Percentiles rank a stretch among this genome's conserved stretches.
These are phyloP conservation scores for Suhomyces wounanorum DNA, from an alignment of 1,139 yeast species.

Conservation along the genomic window DNA sequence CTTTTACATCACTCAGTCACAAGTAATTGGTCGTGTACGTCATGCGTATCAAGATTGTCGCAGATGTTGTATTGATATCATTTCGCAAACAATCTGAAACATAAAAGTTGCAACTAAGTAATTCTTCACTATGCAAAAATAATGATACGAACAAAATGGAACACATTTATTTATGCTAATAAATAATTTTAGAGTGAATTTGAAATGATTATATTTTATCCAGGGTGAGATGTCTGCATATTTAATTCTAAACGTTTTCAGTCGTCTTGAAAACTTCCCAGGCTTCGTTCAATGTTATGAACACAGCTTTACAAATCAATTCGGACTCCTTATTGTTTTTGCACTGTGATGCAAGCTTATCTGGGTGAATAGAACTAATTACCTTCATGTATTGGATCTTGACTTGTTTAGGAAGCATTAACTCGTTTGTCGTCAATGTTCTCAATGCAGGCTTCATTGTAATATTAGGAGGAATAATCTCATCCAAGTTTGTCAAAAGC, in stretches of 20 bases:
- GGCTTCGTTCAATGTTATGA: constrained; percentile 78
- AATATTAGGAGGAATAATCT: constrained; percentile 23
- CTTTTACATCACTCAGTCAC: not conserved
- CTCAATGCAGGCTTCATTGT: constrained; percentile 19
- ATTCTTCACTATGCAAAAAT: too few species aligned
- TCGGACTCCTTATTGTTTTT: constrained; percentile 63
- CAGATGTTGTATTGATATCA: not conserved
- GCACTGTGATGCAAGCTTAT: constrained; percentile 56
- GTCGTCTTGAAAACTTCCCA: constrained; percentile 84
- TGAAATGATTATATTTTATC: not conserved
- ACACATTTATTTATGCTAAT: not conserved
- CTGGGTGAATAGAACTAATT: constrained; percentile 92
- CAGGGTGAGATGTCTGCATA: not conserved
- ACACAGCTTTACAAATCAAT: constrained; percentile 85
- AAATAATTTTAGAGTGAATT: not conserved
- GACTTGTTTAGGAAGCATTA: constrained; percentile 89
- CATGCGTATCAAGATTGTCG: not conserved
- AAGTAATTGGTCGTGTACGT: not conserved
- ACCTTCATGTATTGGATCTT: constrained; percentile 90
- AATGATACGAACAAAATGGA: not conserved
- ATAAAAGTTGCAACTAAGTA: not conserved
- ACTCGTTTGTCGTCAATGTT: constrained; percentile 56
- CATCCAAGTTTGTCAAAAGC: constrained; percentile 24
- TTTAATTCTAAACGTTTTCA: constrained; percentile 26
- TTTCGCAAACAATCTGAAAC: not conserved